Percentiles rank a stretch among this genome's conserved stretches.
Conservation (phyloP, 176 grass and related monocot genomes). For the Carex myosuroides region DNA sequence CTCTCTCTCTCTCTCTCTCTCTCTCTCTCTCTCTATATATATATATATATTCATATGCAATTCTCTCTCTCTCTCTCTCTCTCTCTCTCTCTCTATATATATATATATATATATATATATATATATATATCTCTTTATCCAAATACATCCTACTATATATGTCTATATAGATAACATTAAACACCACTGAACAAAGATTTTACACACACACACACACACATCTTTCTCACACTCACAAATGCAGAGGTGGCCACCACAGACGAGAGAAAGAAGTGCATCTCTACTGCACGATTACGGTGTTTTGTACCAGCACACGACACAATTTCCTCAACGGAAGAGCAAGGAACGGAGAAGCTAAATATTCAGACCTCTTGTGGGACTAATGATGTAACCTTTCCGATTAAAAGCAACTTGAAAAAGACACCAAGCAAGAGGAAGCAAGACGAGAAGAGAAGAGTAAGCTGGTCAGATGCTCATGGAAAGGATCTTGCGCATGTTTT, state of each 20-base stretch:
- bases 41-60: no score
- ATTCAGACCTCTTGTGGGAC: background rate
- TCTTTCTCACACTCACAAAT: background rate
- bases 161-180: background rate
- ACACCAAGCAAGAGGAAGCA: background rate
- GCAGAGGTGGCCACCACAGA: background rate
- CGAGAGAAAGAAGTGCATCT: background rate
- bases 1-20: no score
- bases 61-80: no score
- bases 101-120: no score
- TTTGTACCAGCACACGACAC: background rate
- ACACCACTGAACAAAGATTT: background rate
- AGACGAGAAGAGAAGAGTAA: constrained; percentile 29
- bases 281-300: background rate
- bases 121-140: no score
- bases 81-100: no score
- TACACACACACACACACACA: background rate
- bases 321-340: background rate
- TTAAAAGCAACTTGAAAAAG: background rate
- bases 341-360: background rate
- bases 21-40: no score
- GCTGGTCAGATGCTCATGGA: constrained; percentile 38
- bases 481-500: constrained; percentile 34
- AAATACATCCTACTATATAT: background rate
- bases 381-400: background rate